Evolutionary conservation across 129 eudicot species (phyloP).

Genomic region (Kitagawia praeruptora): DNA sequence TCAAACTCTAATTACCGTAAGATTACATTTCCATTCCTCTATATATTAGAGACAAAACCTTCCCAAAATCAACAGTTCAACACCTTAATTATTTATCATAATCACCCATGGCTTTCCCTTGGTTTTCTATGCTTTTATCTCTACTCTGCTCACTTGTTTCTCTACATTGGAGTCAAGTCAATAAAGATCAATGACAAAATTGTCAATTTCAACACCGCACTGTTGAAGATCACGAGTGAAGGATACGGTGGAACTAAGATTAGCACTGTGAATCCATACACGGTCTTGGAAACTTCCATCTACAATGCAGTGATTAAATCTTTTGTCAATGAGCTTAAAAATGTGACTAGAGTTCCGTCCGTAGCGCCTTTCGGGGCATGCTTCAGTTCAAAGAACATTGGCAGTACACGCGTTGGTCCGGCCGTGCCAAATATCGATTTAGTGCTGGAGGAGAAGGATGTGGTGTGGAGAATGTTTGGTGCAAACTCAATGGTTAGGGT

Average conservation of each 20-base stretch:
- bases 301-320: neutral
- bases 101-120: too few species aligned
- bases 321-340: too few species aligned
- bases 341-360: neutral
- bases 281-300: neutral
- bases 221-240: constrained; percentile 2
- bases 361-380: neutral
- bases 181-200: neutral
- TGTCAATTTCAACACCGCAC: constrained; percentile 7
- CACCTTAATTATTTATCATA: too few species aligned
- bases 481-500: constrained; percentile 20
- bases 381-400: neutral
- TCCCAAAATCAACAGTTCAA: too few species aligned
- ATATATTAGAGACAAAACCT: too few species aligned
- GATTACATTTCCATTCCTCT: too few species aligned
- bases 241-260: constrained; percentile 21
- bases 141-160: too few species aligned
- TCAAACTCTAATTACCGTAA: too few species aligned
- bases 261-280: constrained; percentile 12
- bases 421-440: constrained; percentile 26
- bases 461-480: constrained; percentile 22
- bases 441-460: constrained; percentile 12
- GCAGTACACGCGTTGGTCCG: neutral
- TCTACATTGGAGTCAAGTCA: too few species aligned
- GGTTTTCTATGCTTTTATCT: too few species aligned